Conservation (phyloP, 169 alveolate species). For the Plasmodium berghei region DNA sequence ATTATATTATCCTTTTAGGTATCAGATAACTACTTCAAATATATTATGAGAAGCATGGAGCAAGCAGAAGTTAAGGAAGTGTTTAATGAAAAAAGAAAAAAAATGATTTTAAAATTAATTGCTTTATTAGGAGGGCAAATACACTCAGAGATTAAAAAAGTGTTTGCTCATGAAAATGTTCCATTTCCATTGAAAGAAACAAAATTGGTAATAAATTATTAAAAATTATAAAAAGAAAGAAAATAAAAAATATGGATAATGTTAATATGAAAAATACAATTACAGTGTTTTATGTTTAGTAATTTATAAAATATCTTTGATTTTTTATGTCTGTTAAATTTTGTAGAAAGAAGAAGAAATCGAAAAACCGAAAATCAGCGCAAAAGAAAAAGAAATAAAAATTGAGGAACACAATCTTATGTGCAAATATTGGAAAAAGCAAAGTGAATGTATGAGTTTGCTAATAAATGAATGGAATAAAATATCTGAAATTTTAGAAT, state of each 20-base stretch:
- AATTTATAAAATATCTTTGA: too few species aligned
- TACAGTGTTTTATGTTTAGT: too few species aligned
- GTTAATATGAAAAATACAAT: background rate
- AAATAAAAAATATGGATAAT: background rate
- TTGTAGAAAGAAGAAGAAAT: conserved; percentile 39
- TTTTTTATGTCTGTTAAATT: too few species aligned
- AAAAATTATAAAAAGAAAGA: background rate
- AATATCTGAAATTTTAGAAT: conserved; percentile 66
- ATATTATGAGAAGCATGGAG: conserved; percentile 54
- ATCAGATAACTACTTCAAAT: conserved; percentile 51
- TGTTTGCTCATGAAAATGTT: conserved; percentile 28
- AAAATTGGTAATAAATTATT: conserved; percentile 15
- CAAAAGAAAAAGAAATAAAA: conserved; percentile 71
- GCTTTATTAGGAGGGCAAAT: conserved; percentile 64
- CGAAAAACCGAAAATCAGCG: conserved; percentile 52
- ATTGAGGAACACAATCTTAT: conserved; percentile 66
- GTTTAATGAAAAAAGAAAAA: conserved; percentile 63
- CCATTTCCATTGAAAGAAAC: conserved; percentile 12
- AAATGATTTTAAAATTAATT: conserved; percentile 56
- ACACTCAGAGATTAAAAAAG: conserved; percentile 46
- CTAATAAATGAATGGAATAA: conserved; percentile 73
- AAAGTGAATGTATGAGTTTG: conserved; percentile 74
- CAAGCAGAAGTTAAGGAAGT: conserved; percentile 71
- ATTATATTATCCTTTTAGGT: conserved; percentile 6
- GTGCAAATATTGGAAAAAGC: conserved; percentile 68